Conservation (phyloP, 805 yeast species). For the Zygoascus flipseniorum region DNA sequence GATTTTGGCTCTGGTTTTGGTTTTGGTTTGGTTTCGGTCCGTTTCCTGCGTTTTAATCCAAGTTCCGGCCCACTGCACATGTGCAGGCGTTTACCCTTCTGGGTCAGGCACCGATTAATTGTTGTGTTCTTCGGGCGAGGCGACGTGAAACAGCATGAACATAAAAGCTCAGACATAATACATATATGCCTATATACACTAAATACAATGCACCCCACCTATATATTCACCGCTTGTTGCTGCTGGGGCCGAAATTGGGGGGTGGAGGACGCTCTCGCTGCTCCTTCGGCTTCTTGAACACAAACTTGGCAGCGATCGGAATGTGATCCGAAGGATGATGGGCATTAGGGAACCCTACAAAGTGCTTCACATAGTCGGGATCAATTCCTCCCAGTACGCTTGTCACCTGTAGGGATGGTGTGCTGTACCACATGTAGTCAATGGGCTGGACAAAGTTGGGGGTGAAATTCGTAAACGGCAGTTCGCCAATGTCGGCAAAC, state of each 20-base stretch:
- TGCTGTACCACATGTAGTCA: constrained; percentile 94
- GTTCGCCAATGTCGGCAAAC: constrained; percentile 74
- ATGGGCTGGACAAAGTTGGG: constrained; percentile 90
- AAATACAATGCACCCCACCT: no score
- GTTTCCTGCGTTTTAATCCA: no score
- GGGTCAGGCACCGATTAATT: no score
- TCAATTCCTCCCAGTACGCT: constrained; percentile 85
- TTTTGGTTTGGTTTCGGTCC: no score
- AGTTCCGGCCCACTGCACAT: no score
- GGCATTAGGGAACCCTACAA: constrained; percentile 89
- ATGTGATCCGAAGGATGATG: constrained; percentile 93
- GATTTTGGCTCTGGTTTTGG: no score
- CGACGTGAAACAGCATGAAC: no score
- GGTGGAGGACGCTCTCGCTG: constrained; percentile 13
- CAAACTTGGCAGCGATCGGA: constrained; percentile 74
- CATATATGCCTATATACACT: no score
- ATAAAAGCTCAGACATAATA: no score
- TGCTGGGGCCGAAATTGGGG: constrained; percentile 15
- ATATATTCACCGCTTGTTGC: background rate
- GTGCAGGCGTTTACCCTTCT: no score
- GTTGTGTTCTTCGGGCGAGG: no score
- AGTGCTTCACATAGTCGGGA: constrained; percentile 60
- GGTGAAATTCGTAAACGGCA: constrained; percentile 90
- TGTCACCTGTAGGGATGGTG: constrained; percentile 67
- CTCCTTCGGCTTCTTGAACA: constrained; percentile 37